Conservation (phyloP, 495 filamentous ascomycete species). For the Cryomyces minteri region DNA sequence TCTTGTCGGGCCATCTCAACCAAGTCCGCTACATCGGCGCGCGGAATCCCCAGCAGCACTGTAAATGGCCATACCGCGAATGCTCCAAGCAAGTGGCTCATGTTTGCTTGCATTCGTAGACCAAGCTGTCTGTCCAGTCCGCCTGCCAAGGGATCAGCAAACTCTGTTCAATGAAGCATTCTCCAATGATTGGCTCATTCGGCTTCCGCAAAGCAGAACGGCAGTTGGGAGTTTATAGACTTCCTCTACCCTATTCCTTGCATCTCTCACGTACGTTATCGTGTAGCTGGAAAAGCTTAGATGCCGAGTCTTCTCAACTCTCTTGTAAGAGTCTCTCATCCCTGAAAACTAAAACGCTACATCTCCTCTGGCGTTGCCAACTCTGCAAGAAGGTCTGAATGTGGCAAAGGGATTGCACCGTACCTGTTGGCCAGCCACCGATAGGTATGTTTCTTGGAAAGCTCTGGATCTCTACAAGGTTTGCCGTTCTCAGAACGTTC, state of each 20-base stretch:
- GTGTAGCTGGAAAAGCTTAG: background rate
- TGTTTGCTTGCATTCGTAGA: constrained; percentile 7
- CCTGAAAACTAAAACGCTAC: constrained; percentile 5
- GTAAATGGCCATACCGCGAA: constrained; percentile 16
- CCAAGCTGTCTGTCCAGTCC: constrained; percentile 6
- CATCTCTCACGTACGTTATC: background rate
- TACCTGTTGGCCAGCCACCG: constrained; percentile 11
- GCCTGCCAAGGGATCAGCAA: constrained; percentile 2
- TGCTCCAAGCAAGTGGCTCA: constrained; percentile 14
- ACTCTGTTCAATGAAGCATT: background rate
- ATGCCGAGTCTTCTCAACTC: background rate
- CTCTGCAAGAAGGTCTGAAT: background rate
- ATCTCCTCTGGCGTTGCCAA: constrained; percentile 4
- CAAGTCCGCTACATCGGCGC: constrained; percentile 8
- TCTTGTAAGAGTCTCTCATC: background rate
- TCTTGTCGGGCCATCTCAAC: constrained; percentile 10
- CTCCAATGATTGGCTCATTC: background rate
- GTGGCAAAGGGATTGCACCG: background rate
- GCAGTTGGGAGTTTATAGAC: background rate
- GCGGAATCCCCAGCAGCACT: constrained; percentile 7
- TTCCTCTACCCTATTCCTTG: background rate
- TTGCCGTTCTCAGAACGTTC: constrained; percentile 1
- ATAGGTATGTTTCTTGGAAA: constrained; percentile 4
- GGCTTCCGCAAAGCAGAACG: background rate
- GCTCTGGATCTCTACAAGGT: constrained; percentile 3